Base-by-base conservation (phyloP, 495 filamentous ascomycete species). In the Penicillium argentinense region DNA sequence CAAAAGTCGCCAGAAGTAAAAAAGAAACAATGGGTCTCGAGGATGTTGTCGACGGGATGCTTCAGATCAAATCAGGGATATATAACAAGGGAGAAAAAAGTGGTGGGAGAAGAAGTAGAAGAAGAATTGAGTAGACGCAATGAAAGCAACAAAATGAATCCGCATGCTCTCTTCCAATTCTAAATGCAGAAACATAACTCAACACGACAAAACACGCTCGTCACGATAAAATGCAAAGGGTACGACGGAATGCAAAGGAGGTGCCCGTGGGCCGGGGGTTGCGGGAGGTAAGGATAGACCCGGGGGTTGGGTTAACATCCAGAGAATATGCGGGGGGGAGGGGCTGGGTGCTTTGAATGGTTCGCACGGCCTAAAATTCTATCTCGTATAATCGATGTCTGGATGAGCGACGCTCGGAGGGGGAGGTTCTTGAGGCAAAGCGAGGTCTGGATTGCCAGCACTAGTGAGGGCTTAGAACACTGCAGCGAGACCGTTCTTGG, bases 401-500 rank as follows among this genome's bases (percentile, higher is more conserved):
- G n/a, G n/a, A n/a, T n/a, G n/a, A 30, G 7, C 30, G 25, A 12
- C 38, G 19, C 14, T 18, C 9, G 37, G 49, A 43, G 41, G 22
- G 29, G 12, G 22, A 33, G 9, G 17, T 16, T 37, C 38, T 1
- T 33, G 32, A 49, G n/a, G 36, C 25, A 47, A 47, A 36, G 16
- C n/a, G 42, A 42, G 47, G 39, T 24, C 9, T n/a, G 19, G 48
- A 26, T 14, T 11, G 7, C 6, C 16, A 12, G 16, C 5, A 9
- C 17, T 18, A 4, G n/a, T n/a, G n/a, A 9, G 17, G 16, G 33
- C 8, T 59, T 67, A 92, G 57, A 92, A 91, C 23, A 87, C 86
- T 26, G 90, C 85, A 9, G 89, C 88, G 19, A 96, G 75, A 14
- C 90, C 90, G 60, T 86, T 93, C 70, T 95, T 96, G 6, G 86